Evolutionary conservation across 805 yeast species (phyloP).

Genomic region (Candida ascalaphidarum): DNA sequence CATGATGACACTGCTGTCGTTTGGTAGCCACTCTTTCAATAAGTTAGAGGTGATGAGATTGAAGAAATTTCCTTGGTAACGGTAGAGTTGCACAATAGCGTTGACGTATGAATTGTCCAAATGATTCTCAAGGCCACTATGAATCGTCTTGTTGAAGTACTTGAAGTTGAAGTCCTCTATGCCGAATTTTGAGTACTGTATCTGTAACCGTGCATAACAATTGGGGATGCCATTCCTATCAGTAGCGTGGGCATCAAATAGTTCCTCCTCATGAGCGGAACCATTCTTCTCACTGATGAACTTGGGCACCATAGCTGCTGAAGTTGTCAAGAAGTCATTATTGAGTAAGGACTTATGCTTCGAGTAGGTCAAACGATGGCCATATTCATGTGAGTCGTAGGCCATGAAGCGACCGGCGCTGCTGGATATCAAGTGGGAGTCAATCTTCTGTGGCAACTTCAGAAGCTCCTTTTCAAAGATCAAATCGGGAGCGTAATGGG

Average conservation of each 20-base stretch:
- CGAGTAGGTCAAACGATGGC: constrained; percentile 41
- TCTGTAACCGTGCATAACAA: constrained; percentile 66
- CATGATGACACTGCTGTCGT: constrained; percentile 21
- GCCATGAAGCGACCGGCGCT: constrained; percentile 12
- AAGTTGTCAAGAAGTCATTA: constrained; percentile 1
- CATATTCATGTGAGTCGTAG: constrained; percentile 51
- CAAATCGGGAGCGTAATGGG: constrained; percentile 68
- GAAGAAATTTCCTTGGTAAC: constrained; percentile 68
- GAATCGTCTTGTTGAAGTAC: constrained; percentile 61
- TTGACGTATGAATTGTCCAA: constrained; percentile 67
- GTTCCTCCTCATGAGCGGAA: too few species aligned
- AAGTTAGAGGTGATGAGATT: constrained; percentile 53
- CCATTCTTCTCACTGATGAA: constrained; percentile 47
- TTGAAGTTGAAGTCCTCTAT: constrained; percentile 90
- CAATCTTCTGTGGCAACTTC: constrained; percentile 47
- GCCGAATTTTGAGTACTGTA: constrained; percentile 83
- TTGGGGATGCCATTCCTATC: constrained; percentile 41
- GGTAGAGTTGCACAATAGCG: constrained; percentile 67
- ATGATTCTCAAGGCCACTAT: constrained; percentile 84
- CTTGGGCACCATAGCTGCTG: constrained; percentile 16
- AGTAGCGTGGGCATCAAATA: constrained; percentile 1
- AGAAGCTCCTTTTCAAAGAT: constrained; percentile 55
- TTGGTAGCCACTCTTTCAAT: constrained; percentile 38
- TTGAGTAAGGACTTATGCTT: too few species aligned
- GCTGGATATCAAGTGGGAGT: constrained; percentile 31